Conservation (phyloP, 768 basidiomycete species). For the Porphyrellus cyaneotinctus region DNA sequence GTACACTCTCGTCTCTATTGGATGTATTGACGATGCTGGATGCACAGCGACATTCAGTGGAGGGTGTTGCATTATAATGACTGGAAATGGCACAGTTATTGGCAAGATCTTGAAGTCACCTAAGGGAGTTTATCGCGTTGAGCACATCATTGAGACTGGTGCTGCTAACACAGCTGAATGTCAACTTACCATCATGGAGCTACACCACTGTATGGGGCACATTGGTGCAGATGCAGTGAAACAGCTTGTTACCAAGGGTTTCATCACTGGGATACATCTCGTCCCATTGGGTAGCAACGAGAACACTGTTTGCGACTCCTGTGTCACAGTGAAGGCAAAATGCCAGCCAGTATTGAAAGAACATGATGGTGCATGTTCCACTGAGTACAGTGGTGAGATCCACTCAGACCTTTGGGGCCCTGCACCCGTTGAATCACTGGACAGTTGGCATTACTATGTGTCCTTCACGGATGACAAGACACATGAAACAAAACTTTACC, state of each 20-base stretch:
- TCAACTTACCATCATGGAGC: neutral
- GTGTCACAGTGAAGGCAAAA: neutral
- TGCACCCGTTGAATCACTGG: neutral
- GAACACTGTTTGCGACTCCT: neutral
- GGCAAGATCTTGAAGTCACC: too few species aligned
- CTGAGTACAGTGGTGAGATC: neutral
- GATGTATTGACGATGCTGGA: too few species aligned
- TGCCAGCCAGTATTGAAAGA: neutral
- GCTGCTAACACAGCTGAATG: neutral
- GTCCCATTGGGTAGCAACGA: neutral
- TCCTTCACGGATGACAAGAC: slow-evolving; percentile 13
- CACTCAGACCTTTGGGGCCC: neutral
- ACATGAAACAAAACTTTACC: too few species aligned
- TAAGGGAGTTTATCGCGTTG: too few species aligned
- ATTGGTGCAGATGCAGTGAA: too few species aligned
- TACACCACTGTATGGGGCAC: neutral
- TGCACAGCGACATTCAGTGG: too few species aligned
- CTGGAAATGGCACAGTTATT: too few species aligned
- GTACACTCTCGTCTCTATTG: neutral
- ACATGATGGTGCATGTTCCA: neutral
- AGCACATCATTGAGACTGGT: neutral
- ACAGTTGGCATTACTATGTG: neutral
- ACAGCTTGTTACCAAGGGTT: too few species aligned
- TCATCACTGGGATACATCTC: too few species aligned
- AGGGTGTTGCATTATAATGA: too few species aligned